Evolutionary conservation across 2,329 filamentous ascomycete species (phyloP), one percentile per base, ranked within the genome.

Genomic region (Plenodomus tracheiphilus): DNA sequence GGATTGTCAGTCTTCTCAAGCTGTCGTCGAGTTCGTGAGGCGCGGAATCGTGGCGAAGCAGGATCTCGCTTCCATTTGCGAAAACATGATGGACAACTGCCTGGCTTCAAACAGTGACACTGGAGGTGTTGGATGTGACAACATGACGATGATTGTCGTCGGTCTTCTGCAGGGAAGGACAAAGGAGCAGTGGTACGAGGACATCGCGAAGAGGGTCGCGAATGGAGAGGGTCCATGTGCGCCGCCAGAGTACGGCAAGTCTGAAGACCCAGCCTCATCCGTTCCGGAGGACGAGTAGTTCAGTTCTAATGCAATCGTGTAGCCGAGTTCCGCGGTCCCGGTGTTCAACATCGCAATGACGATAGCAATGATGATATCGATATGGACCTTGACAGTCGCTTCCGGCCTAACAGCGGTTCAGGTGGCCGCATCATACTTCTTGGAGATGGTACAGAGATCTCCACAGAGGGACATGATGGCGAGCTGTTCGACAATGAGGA

Each of bases 31-130:
- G 75, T 99, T 99, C 71, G 94, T 97, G 58, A 85, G 94, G 72
- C 88, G 94, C 70, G 94, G 94, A 48, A 96, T 99, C 73, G 93
- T 91, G 41, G 92, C 92, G 43, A 96, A 96, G 80, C 94, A 99
- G 77, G 89, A 95, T 41, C 83, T 99, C 43, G 86, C 92, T 47
- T 89, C 89, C 72, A 97, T 99, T 67, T 97, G 93, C 75, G 94
- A 99, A 77, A 99, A 99, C 79, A 96, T 99, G 91, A 99, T 99
- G 94, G 93, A 99, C 80, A 99, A 97, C 79, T 99, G 94, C 72
- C 81, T 99, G 59, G 92, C 94, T 35, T 96, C 92, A 53, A 97
- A 96, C 82, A 96, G 92, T 61, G 94, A 99, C 77, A 97, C 93
- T 25, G 94, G 94, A 46, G 94, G 94, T 56, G 93, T 99, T 54